Evolutionary conservation across 305 asterid genomes (phyloP), one percentile per base, ranked within the genome.

Genomic region (Fraxinus ornus): DNA sequence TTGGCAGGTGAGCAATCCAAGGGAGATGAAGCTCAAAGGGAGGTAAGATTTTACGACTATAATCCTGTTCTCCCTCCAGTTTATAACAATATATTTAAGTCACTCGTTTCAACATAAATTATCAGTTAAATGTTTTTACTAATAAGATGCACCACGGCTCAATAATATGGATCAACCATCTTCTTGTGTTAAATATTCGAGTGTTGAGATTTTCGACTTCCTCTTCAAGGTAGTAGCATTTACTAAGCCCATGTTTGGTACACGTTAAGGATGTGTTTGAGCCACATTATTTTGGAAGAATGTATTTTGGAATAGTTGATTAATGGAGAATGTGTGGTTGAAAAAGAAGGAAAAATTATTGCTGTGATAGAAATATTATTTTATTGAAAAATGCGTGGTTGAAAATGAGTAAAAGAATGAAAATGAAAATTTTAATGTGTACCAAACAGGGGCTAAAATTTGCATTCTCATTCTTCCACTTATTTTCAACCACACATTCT

Each of bases 1-100:
- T 79, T 82, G 83, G 84, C 88, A 91, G 94, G 94, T 70, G 94
- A 91, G 84, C 93, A 88, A 52, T 90, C 94, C 79, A 90, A 88
- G 82, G 90, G 84, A 6, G 92, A 88, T 13, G 94, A 88, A 37
- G 75, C 81, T 79, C 89, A 83, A n/a, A 90, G 78, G 22, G 93
- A 90, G 91, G 94, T 91, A 81, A 82, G 86, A 47, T 37, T 55
- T 55, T 30, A 62, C 78, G 60, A 75, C 17, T 0, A 2, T 15
- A 35, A 17, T 33, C 24, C 44, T 5, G 39, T 13, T 15, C 75
- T 15, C 10, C 12, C 28, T 1, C 5, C 70, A 60, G 10, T 60
- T 60, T 21, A 21, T 60, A 21, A 21, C 5, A 7, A 60, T 55
- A n/a, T 55, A 62, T 62, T 22, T 22, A 66, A 9, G 33, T 66